Evolutionary conservation across 75 land plant genomes (phyloP).

Genomic region (Isoetes taiwanensis): DNA sequence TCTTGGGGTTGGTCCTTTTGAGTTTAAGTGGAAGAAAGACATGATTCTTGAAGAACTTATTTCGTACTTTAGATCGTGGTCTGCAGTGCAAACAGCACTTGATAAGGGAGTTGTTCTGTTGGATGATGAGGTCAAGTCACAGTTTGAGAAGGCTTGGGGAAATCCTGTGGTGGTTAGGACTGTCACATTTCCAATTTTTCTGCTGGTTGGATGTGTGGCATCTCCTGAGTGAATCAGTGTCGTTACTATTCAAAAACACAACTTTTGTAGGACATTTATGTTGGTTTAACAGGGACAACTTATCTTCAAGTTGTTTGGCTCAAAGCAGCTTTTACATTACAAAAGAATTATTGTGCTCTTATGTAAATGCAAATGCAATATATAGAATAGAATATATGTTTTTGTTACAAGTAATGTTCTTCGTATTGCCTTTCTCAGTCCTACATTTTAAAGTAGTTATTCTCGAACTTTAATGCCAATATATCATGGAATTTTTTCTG

Average conservation of each 20-base stretch:
- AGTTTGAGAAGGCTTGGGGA: not conserved
- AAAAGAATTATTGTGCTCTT: slow-evolving; percentile 6
- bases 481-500: too few species aligned
- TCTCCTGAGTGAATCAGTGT: not conserved
- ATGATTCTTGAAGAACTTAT: not conserved
- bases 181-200: slow-evolving; percentile 5
- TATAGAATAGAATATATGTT: too few species aligned
- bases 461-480: too few species aligned
- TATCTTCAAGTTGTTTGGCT: slow-evolving; percentile 10
- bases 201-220: slow-evolving; percentile 13
- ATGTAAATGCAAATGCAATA: too few species aligned
- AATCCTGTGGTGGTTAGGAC: not conserved
- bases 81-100: not conserved
- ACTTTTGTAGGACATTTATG: too few species aligned
- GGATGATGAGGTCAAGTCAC: not conserved
- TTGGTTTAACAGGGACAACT: not conserved
- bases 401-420: too few species aligned
- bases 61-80: not conserved
- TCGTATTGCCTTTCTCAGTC: too few species aligned
- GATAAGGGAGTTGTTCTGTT: not conserved
- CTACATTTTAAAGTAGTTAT: too few species aligned
- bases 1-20: not conserved
- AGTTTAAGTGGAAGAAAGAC: not conserved
- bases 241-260: too few species aligned
- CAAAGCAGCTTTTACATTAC: slow-evolving; percentile 11